Evolutionary conservation across 305 asterid species (phyloP), one percentile per base, ranked within the genome.

Genomic region (Fraxinus angustifolia): DNA sequence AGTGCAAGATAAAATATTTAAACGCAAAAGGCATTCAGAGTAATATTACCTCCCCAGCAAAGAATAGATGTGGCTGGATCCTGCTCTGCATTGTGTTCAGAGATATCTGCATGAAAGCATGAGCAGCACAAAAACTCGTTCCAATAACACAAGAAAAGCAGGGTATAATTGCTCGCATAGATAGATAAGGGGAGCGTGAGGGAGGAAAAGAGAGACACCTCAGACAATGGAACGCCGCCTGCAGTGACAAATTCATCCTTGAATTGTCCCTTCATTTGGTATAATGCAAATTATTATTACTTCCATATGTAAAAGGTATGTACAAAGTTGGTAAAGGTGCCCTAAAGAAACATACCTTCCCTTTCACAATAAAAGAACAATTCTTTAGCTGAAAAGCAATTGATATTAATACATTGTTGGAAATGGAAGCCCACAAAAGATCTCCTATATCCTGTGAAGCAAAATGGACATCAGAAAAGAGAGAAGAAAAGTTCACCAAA

Each of bases 211-310:
- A 89, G 75, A 86, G 83, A 71, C 76, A 93, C 99, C 97, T 93
- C 98, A 17, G 99, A 88, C 89, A 95, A 89, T n/a, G 98, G 97
- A 83, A 95, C 92, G 53, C 99, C 99, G 82, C 98, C 99, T 56
- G 97, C 98, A 60, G 97, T 92, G 88, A 95, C 98, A 77, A 95
- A 95, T 88, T 95, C 99, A 78, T 93, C 99, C 94, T 93, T 95
- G 89, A 93, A 95, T 88, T 89, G 97, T 83, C 97, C 97, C 98
- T 95, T 84, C 79, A 85, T 79, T 80, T 76, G 73, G 48, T 8
- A 79, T 73, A 67, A 70, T 68, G 3, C 70, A 67, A 6, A 56
- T 17, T 70, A 14, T 83, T 33, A 80, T 73, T 26, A 53, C 56
- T 58, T 30, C 76, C 16, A 80, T 28, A 65, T 6, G 53, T 53